Conservation (phyloP, 495 filamentous ascomycete species). For the Penicillium odoratum region DNA sequence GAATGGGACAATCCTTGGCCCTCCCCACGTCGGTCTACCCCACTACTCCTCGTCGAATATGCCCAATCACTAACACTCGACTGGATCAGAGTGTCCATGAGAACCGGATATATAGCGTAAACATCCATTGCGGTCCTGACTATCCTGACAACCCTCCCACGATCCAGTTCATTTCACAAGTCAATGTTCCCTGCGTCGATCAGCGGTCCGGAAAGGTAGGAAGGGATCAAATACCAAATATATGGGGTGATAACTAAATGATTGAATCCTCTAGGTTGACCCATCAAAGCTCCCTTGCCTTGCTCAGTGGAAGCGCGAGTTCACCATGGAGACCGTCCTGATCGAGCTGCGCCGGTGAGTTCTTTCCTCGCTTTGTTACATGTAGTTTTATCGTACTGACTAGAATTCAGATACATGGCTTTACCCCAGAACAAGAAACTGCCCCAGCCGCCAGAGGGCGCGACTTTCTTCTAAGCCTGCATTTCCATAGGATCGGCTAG, state of each 20-base stretch:
- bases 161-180: slow-evolving; percentile 85
- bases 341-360: slow-evolving; percentile 79
- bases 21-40: slow-evolving; percentile 76
- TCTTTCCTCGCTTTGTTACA: slow-evolving; percentile 4
- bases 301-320: slow-evolving; percentile 82
- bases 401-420: slow-evolving; percentile 80
- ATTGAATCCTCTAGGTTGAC: slow-evolving; percentile 64
- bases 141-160: slow-evolving; percentile 89
- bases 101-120: slow-evolving; percentile 96
- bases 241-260: not conserved
- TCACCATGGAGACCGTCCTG: slow-evolving; percentile 91
- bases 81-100: slow-evolving; percentile 80
- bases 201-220: slow-evolving; percentile 68
- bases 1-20: slow-evolving; percentile 96
- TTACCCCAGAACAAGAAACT: slow-evolving; percentile 90
- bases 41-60: not conserved
- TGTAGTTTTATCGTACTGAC: slow-evolving; percentile 8
- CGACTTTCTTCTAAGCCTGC: slow-evolving; percentile 61
- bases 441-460: slow-evolving; percentile 87
- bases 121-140: slow-evolving; percentile 89
- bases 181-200: slow-evolving; percentile 95
- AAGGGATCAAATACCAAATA: not conserved
- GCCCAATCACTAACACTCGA: slow-evolving; percentile 15
- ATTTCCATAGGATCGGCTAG: slow-evolving; percentile 20
- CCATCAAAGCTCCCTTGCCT: slow-evolving; percentile 78